These are phyloP conservation scores for Coniophora puteana DNA, from an alignment of 1,284 basidiomycete genomes.

Conservation along the genomic window DNA sequence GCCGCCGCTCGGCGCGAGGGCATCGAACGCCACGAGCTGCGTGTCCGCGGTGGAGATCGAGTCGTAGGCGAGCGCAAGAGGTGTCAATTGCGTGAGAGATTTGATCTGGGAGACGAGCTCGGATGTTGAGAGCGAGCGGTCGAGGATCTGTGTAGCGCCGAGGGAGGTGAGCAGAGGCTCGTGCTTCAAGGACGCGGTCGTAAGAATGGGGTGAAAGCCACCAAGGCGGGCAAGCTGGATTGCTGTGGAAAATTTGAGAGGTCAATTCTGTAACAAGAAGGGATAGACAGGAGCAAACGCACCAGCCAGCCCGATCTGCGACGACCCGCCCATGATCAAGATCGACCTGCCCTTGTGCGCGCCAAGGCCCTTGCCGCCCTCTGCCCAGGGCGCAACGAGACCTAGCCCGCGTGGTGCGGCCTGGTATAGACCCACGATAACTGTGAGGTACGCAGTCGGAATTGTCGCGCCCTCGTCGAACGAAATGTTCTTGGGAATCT, in stretches of 20 bases:
- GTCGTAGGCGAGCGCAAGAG: constrained; percentile 31
- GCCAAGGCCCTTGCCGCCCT: constrained; percentile 27
- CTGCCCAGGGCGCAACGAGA: constrained; percentile 29
- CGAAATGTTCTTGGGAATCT: constrained; percentile 31
- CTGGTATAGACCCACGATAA: constrained; percentile 28
- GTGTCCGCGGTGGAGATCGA: constrained; percentile 29
- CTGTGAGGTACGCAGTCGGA: constrained; percentile 26
- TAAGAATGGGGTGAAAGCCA: constrained; percentile 31
- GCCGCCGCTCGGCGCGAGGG: constrained; percentile 27
- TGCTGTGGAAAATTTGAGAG: constrained; percentile 12
- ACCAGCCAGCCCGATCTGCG: constrained; percentile 25
- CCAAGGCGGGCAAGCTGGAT: constrained; percentile 31
- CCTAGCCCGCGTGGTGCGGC: constrained; percentile 27
- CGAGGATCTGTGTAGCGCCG: constrained; percentile 43
- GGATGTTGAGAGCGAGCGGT: constrained; percentile 28
- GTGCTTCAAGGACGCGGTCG: constrained; percentile 41
- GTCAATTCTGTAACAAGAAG: not conserved
- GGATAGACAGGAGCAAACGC: constrained; percentile 11
- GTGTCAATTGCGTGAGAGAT: constrained; percentile 23
- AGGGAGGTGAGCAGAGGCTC: constrained; percentile 35
- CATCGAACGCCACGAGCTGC: constrained; percentile 28
- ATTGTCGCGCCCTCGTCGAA: constrained; percentile 29
- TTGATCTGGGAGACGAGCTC: constrained; percentile 26
- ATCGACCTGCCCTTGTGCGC: constrained; percentile 37
- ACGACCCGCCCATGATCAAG: constrained; percentile 42